Conservation (phyloP, 106 monocot genomes). For the Xerophyta viscosa region DNA sequence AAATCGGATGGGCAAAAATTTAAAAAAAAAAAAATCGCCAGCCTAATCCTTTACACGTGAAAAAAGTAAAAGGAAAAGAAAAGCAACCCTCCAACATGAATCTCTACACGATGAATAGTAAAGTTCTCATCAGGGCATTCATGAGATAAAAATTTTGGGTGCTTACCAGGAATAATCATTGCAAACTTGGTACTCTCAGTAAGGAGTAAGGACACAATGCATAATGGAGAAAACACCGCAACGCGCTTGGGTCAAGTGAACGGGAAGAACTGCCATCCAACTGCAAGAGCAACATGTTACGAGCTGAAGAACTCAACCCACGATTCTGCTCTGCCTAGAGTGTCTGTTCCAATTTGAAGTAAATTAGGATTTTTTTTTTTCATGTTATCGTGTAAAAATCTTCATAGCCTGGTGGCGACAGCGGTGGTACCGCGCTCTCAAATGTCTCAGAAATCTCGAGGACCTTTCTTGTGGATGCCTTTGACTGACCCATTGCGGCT, state of each 20-base stretch:
- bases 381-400: conserved; percentile 8
- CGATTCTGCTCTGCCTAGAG: background rate
- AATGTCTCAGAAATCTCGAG: conserved; percentile 7
- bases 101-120: background rate
- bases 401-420: conserved; percentile 35
- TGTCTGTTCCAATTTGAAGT: background rate
- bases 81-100: background rate
- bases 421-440: conserved; percentile 25
- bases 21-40: too few species aligned
- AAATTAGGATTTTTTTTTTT: background rate
- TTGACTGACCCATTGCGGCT: background rate
- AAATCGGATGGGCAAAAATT: too few species aligned
- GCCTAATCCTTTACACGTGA: too few species aligned
- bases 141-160: background rate
- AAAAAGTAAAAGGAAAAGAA: too few species aligned
- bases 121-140: background rate
- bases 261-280: conserved; percentile 6
- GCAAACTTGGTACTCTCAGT: too few species aligned
- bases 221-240: too few species aligned
- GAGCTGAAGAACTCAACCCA: background rate
- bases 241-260: conserved; percentile 10
- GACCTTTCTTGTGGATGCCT: conserved; percentile 27
- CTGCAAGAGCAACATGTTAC: conserved; percentile 1
- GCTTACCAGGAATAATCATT: too few species aligned
- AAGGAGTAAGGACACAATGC: too few species aligned